These are phyloP conservation scores for Tulasnella sp. DNA, from an alignment of 768 basidiomycete species.

Conservation along the genomic window DNA sequence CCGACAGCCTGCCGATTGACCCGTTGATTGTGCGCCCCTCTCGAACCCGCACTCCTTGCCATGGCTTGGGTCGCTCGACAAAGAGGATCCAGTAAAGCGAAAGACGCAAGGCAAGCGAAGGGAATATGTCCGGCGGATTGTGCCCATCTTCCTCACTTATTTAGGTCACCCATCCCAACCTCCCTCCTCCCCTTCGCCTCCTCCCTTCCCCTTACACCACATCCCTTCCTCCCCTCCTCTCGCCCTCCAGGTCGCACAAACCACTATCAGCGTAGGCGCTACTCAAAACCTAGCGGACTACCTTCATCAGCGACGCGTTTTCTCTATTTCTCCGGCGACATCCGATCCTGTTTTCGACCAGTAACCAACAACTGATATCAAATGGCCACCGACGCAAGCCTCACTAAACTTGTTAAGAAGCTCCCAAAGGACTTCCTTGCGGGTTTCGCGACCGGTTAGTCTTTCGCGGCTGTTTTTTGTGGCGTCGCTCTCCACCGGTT, in stretches of 20 bases:
- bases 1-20: slow-evolving; percentile 13
- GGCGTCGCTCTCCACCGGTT: background rate
- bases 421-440: slow-evolving; percentile 61
- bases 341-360: slow-evolving; percentile 7
- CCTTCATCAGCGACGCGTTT: background rate
- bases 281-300: slow-evolving; percentile 6
- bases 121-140: slow-evolving; percentile 18
- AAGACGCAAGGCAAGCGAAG: slow-evolving; percentile 14
- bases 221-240: background rate
- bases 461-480: slow-evolving; percentile 12
- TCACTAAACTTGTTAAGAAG: slow-evolving; percentile 35
- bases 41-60: slow-evolving; percentile 12
- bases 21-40: slow-evolving; percentile 12
- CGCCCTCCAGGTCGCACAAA: background rate
- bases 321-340: background rate
- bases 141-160: slow-evolving; percentile 9
- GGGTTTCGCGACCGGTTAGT: slow-evolving; percentile 66
- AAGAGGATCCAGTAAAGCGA: slow-evolving; percentile 10
- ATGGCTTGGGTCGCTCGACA: slow-evolving; percentile 3
- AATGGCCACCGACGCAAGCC: slow-evolving; percentile 14
- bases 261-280: slow-evolving; percentile 6
- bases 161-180: background rate
- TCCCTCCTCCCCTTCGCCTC: slow-evolving; percentile 8
- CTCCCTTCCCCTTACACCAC: slow-evolving; percentile 1
- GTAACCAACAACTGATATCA: background rate